Conservation (phyloP, 768 basidiomycete genomes). For the Mycena rosella region DNA sequence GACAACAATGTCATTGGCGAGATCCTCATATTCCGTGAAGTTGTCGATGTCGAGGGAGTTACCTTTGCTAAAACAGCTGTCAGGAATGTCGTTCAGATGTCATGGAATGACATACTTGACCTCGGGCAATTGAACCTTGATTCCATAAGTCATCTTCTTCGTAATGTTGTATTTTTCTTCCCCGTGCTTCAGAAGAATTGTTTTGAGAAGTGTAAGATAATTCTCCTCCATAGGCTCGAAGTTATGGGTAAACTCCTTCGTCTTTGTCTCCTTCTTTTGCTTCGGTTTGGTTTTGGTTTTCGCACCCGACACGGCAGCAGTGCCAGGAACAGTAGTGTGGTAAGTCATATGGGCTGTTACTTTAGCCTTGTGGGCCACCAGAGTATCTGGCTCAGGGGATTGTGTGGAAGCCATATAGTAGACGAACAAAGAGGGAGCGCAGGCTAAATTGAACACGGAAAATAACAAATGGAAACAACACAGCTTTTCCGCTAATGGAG, state of each 20-base stretch:
- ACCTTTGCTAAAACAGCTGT: background rate
- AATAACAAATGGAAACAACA: too few species aligned
- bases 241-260: conserved; percentile 18
- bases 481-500: too few species aligned
- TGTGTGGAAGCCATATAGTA: too few species aligned
- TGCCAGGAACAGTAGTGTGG: too few species aligned
- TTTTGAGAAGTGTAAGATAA: conserved; percentile 20
- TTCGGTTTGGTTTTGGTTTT: too few species aligned
- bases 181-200: conserved; percentile 28
- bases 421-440: too few species aligned
- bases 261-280: too few species aligned
- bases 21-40: background rate
- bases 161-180: conserved; percentile 28
- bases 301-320: too few species aligned
- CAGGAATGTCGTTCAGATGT: background rate
- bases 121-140: conserved; percentile 20
- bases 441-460: too few species aligned
- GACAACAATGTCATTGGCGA: background rate
- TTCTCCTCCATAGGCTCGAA: background rate
- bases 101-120: background rate
- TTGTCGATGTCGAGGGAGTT: conserved; percentile 1
- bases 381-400: too few species aligned
- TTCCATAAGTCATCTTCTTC: conserved; percentile 7
- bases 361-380: too few species aligned
- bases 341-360: too few species aligned